Base-by-base conservation (phyloP, 371 early-diverging fungal genomes). In the Mortierella sp. region DNA sequence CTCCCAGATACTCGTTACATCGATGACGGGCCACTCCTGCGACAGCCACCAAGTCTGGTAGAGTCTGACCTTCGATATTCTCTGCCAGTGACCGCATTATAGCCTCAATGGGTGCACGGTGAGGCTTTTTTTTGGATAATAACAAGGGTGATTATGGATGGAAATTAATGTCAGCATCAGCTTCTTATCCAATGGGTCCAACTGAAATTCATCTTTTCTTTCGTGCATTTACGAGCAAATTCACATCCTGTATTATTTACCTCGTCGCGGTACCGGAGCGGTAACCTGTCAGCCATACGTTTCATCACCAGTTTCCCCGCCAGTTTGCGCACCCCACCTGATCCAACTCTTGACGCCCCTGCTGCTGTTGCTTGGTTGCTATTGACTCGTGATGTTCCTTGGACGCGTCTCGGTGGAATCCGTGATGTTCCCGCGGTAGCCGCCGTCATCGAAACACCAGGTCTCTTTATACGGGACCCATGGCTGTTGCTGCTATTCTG, bases 1-100 rank as follows among this genome's bases (percentile, higher is more conserved):
- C 68, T 2, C 73, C 66, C n/a, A 84, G 53, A 40, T 84, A 84
- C 48, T 84, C 85, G 47, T 84, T 84, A 77, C 85, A 84, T 47
- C 74, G 69, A 41, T 84, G 85, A 24, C 79, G 79, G 24, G 74
- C 61, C 63, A 76, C 76, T n/a, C 64, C 67, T n/a, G 79, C 55
- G 7, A 79, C 79, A n/a, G 85, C 64, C 19, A 71, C 79, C 48
- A 84, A 52, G 1, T 84, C 85, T 0, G 85, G 79, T n/a, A 84
- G 47, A 1, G 70, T 31, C 45, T 68, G 85, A 6, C 85, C 85
- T 31, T 84, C 79, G 34, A 73, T 75, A 50, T 84, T 55, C 31
- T 79, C 79, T 14, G 73, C 73, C 29, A 84, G 47, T 2, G 85
- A 74, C 5, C 70, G 79, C 85, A 84, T 84, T 14, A 84, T 84